Evolutionary conservation across 2,329 filamentous ascomycete genomes (phyloP).

Genomic region (Cladophialophora chaetospira): DNA sequence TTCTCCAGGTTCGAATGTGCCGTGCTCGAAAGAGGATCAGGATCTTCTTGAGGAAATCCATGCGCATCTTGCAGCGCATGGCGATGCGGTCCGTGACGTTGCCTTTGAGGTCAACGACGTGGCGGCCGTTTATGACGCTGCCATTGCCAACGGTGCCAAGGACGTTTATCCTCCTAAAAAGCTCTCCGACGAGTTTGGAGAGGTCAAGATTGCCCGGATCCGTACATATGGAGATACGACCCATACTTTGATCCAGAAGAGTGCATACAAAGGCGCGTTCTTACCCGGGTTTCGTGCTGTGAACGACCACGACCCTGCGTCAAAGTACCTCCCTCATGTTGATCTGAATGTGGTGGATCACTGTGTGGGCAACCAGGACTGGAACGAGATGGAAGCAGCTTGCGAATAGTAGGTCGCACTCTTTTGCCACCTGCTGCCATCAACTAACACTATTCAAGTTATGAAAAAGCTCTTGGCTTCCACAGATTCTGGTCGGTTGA

Average conservation of each 20-base stretch:
- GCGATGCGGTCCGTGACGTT: conserved; percentile 93
- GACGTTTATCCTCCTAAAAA: conserved; percentile 51
- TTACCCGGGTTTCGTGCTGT: conserved; percentile 75
- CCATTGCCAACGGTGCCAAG: conserved; percentile 57
- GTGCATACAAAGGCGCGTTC: conserved; percentile 72
- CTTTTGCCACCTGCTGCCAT: too few relatives aligned
- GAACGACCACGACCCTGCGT: conserved; percentile 49
- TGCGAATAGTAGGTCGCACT: too few relatives aligned
- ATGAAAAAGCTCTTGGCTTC: conserved; percentile 87
- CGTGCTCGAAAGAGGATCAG: conserved; percentile 57
- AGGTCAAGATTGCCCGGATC: conserved; percentile 75
- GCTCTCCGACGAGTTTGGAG: conserved; percentile 64
- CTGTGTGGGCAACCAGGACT: conserved; percentile 96
- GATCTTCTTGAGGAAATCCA: conserved; percentile 73
- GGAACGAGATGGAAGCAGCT: conserved; percentile 76
- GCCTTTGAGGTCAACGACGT: conserved; percentile 93
- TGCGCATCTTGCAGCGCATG: conserved; percentile 79
- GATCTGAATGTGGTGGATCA: conserved; percentile 80
- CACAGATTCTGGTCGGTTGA: conserved; percentile 98
- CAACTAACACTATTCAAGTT: too few relatives aligned
- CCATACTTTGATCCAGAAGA: conserved; percentile 81
- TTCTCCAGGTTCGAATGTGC: conserved; percentile 63
- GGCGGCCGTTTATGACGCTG: conserved; percentile 73
- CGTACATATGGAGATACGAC: conserved; percentile 94
- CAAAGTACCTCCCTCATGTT: conserved; percentile 61